phyloP scores from a whole-genome alignment of 441 rosid species.

The Croton setiger region DNA sequence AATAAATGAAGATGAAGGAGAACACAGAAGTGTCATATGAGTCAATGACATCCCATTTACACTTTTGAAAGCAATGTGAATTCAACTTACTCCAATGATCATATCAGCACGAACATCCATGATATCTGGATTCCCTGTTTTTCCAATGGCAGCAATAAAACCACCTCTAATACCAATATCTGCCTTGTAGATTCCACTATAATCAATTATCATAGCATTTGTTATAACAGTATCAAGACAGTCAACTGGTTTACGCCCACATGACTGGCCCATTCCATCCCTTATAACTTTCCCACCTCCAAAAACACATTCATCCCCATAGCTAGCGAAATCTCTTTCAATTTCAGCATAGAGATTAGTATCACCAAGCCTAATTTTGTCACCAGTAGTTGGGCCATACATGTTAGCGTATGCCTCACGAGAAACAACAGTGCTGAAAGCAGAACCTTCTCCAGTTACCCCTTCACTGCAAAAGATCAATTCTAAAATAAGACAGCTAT shows the following conservation, averaged over 20 bases:
- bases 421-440: constrained; percentile 46
- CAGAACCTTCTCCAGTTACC: constrained; percentile 50
- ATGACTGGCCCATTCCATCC: constrained; percentile 95
- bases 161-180: constrained; percentile 83
- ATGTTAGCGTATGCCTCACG: constrained; percentile 75
- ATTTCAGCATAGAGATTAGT: constrained; percentile 84
- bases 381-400: constrained; percentile 93
- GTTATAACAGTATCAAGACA: constrained; percentile 80
- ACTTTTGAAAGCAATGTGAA: constrained; percentile 11
- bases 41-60: constrained; percentile 7
- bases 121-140: constrained; percentile 82
- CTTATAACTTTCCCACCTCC: constrained; percentile 98
- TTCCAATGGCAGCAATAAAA: constrained; percentile 61
- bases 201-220: constrained; percentile 77
- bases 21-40: constrained; percentile 13
- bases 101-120: constrained; percentile 57
- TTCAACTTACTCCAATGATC: constrained; percentile 71
- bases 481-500: constrained; percentile 12
- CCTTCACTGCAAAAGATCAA: constrained; percentile 65
- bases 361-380: constrained; percentile 80
- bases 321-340: constrained; percentile 61
- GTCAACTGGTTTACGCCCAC: constrained; percentile 40
- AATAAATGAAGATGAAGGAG: constrained; percentile 14
- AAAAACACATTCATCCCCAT: constrained; percentile 95
- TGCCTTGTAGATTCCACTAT: constrained; percentile 82